Conservation (phyloP, 192 early-diverging fungal genomes). For the Jimgerdemannia lactiflua region DNA sequence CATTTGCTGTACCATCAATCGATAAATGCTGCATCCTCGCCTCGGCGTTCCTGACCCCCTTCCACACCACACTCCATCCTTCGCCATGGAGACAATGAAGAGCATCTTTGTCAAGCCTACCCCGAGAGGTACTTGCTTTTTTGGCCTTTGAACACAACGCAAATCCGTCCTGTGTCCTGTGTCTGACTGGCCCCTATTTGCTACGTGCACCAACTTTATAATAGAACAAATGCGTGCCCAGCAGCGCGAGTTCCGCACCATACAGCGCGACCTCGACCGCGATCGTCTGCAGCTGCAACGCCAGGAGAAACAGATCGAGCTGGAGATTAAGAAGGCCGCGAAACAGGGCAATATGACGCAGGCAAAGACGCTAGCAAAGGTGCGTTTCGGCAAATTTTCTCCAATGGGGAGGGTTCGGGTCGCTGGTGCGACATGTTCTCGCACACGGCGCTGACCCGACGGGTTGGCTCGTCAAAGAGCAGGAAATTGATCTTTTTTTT, state of each 20-base stretch:
- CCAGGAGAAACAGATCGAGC: constrained; percentile 31
- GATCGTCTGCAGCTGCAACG: constrained; percentile 26
- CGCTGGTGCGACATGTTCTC: neutral
- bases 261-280: constrained; percentile 23
- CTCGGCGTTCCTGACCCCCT: neutral
- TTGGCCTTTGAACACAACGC: neutral
- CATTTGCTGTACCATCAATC: neutral
- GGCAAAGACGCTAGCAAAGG: constrained; percentile 23
- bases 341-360: constrained; percentile 24
- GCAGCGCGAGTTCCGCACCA: constrained; percentile 19
- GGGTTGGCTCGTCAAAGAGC: too few relatives aligned
- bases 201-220: neutral
- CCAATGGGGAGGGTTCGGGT: neutral
- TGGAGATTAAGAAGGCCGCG: constrained; percentile 36
- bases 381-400: neutral
- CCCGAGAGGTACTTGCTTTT: constrained; percentile 13
- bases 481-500: neutral
- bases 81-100: constrained; percentile 8
- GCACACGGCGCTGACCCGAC: neutral
- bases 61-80: neutral
- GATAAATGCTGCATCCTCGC: neutral
- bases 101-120: constrained; percentile 11
- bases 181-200: neutral
- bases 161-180: neutral
- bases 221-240: constrained; percentile 20